Evolutionary conservation across 139 green algal genomes (phyloP).

Genomic region (Nannochloris sp.): DNA sequence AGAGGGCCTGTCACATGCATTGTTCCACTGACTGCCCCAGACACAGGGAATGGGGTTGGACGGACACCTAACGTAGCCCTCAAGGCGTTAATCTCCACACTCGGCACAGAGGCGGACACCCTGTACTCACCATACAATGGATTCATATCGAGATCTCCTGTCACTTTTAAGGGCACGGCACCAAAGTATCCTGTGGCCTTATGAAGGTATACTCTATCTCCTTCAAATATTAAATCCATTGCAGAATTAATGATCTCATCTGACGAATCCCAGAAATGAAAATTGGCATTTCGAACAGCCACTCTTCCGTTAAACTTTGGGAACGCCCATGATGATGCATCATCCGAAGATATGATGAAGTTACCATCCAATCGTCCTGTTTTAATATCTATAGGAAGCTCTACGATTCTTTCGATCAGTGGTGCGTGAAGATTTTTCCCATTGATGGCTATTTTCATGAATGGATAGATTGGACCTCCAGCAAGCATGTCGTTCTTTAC

Average conservation of each 20-base stretch:
- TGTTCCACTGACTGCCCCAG: constrained; percentile 67
- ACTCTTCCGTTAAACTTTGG: constrained; percentile 61
- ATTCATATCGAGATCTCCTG: constrained; percentile 87
- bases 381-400: constrained; percentile 85
- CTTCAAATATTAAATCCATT: constrained; percentile 88
- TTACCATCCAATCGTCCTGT: constrained; percentile 56
- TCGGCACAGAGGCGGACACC: constrained; percentile 48
- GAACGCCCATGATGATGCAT: constrained; percentile 61
- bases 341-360: constrained; percentile 44
- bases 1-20: constrained; percentile 83
- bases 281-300: constrained; percentile 38
- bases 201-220: constrained; percentile 85
- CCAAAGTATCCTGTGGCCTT: constrained; percentile 71
- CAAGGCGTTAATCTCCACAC: constrained; percentile 82
- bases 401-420: constrained; percentile 74
- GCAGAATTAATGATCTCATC: constrained; percentile 66
- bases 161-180: constrained; percentile 51
- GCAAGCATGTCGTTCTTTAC: background rate
- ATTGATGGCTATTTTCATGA: constrained; percentile 36
- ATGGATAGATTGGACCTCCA: background rate
- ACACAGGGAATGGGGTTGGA: constrained; percentile 61
- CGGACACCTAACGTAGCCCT: constrained; percentile 71
- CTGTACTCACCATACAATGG: constrained; percentile 71
- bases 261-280: constrained; percentile 94
- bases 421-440: constrained; percentile 61